phyloP scores from a whole-genome alignment of 2,329 filamentous ascomycete species.

The Blumeria hordei region DNA sequence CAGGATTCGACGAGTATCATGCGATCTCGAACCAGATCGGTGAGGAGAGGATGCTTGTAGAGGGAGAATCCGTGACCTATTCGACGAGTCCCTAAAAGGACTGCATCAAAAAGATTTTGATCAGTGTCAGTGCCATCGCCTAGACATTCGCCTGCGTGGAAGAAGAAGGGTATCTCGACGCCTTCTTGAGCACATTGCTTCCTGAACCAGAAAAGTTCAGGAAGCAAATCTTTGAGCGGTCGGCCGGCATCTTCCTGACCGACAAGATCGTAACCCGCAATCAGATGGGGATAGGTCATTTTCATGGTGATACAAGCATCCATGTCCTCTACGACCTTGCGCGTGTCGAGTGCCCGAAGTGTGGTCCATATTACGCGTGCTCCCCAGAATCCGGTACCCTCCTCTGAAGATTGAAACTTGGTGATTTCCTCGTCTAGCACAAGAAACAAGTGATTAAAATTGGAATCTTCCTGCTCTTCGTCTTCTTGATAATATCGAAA shows the following conservation, averaged over 20 bases:
- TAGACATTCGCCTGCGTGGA: constrained; percentile 70
- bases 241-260: constrained; percentile 67
- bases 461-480: constrained; percentile 37
- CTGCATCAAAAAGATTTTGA: constrained; percentile 65
- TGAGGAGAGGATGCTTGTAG: constrained; percentile 73
- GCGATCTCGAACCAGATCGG: constrained; percentile 73
- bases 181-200: constrained; percentile 57
- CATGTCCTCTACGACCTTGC: constrained; percentile 55
- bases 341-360: constrained; percentile 37
- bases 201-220: constrained; percentile 81
- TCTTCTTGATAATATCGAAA: constrained; percentile 43
- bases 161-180: constrained; percentile 78
- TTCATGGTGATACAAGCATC: constrained; percentile 70
- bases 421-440: constrained; percentile 57
- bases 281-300: constrained; percentile 48
- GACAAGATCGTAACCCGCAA: constrained; percentile 75
- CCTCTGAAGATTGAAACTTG: constrained; percentile 44
- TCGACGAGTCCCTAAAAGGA: constrained; percentile 64
- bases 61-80: constrained; percentile 79
- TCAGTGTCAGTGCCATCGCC: constrained; percentile 57
- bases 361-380: constrained; percentile 67
- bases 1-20: constrained; percentile 75
- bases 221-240: constrained; percentile 50
- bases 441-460: constrained; percentile 44
- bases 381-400: constrained; percentile 63